phyloP scores from a whole-genome alignment of 225 moss, liverwort and hornwort species.

The Asterella californica region DNA sequence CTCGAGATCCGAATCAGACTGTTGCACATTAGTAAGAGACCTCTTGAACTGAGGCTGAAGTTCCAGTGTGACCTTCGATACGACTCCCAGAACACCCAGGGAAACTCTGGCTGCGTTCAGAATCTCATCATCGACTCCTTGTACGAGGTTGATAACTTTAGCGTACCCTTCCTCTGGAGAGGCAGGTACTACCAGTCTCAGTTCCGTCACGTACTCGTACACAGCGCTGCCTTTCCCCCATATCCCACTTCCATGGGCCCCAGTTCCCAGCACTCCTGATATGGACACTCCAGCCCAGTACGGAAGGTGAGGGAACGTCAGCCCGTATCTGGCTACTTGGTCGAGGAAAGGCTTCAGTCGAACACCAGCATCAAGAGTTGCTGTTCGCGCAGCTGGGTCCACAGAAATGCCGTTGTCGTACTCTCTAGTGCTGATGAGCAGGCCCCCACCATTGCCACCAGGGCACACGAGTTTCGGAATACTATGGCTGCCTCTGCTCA shows the following conservation, averaged over 20 bases:
- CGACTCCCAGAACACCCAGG: slow-evolving; percentile 47
- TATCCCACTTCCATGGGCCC: slow-evolving; percentile 46
- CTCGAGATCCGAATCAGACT: slow-evolving; percentile 26
- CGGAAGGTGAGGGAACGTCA: slow-evolving; percentile 40
- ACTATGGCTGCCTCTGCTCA: slow-evolving; percentile 34
- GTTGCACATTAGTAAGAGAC: slow-evolving; percentile 25
- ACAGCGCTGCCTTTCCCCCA: slow-evolving; percentile 49
- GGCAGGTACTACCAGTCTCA: slow-evolving; percentile 45
- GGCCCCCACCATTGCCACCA: slow-evolving; percentile 12
- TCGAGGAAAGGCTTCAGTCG: slow-evolving; percentile 34
- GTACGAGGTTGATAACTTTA: slow-evolving; percentile 17
- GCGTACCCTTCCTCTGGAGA: slow-evolving; percentile 39
- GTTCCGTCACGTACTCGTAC: slow-evolving; percentile 47
- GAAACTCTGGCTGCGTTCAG: slow-evolving; percentile 48
- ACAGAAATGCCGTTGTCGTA: neutral
- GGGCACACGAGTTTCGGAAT: slow-evolving; percentile 43
- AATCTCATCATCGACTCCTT: slow-evolving; percentile 15
- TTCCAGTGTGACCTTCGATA: slow-evolving; percentile 45
- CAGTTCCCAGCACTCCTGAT: slow-evolving; percentile 38
- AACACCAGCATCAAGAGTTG: slow-evolving; percentile 5
- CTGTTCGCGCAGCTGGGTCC: neutral
- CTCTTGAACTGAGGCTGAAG: slow-evolving; percentile 47
- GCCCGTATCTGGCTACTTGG: slow-evolving; percentile 22
- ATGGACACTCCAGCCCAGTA: slow-evolving; percentile 48
- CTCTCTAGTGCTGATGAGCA: slow-evolving; percentile 5